Percentiles rank a stretch among this genome's conserved stretches.
phyloP scores from a whole-genome alignment of 768 basidiomycete genomes.

The Daedaleopsis nitida region DNA sequence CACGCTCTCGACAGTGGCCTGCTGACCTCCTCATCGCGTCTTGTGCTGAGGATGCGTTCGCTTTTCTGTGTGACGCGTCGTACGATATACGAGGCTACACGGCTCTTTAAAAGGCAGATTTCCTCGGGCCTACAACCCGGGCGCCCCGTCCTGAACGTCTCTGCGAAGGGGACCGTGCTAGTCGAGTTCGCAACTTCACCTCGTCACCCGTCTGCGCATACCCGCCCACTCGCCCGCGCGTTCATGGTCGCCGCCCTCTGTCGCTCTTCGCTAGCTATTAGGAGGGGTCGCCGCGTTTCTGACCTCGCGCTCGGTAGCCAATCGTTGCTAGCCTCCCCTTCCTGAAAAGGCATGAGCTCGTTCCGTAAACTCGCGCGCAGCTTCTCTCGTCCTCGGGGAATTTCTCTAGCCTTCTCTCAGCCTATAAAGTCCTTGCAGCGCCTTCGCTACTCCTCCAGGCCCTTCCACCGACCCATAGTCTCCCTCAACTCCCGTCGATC shows the following conservation, averaged over 20 bases:
- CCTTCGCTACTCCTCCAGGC: neutral
- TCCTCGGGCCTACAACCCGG: neutral
- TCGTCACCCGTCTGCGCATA: neutral
- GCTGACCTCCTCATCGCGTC: neutral
- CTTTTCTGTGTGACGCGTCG: neutral
- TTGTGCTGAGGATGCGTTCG: too few relatives aligned
- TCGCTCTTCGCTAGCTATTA: neutral
- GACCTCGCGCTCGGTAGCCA: neutral
- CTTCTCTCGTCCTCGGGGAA: neutral
- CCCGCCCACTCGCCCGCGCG: neutral
- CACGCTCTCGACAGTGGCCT: neutral
- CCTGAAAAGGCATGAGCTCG: conserved; percentile 16
- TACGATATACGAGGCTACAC: too few relatives aligned
- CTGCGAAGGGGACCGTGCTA: neutral
- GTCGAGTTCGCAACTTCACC: neutral
- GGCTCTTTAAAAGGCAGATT: too few relatives aligned
- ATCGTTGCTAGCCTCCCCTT: conserved; percentile 11
- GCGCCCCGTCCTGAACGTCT: neutral
- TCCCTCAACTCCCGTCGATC: conserved; percentile 2
- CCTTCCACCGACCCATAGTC: neutral
- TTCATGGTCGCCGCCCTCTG: neutral
- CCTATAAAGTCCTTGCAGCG: conserved; percentile 1
- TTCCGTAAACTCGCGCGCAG: conserved; percentile 2
- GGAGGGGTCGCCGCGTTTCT: neutral
- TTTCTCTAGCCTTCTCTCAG: conserved; percentile 1